A percentile compares a stretch with the other conserved stretches of the same genome.
Evolutionary conservation across 176 grass and related monocot species (phyloP).

Genomic region (Hyparrhenia diplandra): DNA sequence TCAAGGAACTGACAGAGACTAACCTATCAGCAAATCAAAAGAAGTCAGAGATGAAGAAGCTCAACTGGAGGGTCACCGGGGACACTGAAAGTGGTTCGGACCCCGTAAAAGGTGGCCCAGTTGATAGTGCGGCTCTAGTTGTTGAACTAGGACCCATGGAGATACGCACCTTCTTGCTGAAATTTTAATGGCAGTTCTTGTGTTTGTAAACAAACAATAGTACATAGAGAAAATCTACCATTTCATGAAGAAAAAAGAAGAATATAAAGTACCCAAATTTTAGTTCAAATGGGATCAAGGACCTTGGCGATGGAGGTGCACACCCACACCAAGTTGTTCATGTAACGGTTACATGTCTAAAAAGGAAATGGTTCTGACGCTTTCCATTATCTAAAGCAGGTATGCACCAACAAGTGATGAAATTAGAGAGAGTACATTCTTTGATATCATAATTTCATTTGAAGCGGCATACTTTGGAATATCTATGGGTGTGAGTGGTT

Average conservation of each 20-base stretch:
- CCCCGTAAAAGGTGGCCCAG: conserved; percentile 49
- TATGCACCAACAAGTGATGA: neutral
- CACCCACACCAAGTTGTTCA: neutral
- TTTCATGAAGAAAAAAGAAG: neutral
- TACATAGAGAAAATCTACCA: neutral
- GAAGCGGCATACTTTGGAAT: too few species aligned
- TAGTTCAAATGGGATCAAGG: neutral
- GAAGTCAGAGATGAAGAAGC: conserved; percentile 77
- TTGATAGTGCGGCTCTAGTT: conserved; percentile 46
- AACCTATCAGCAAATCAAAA: conserved; percentile 79
- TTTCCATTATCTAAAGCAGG: neutral
- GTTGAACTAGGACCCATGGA: conserved; percentile 92
- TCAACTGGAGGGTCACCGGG: conserved; percentile 53
- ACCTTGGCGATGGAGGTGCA: neutral
- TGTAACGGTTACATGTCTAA: neutral
- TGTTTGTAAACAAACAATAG: neutral
- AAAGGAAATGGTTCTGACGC: neutral
- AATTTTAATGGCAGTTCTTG: conserved; percentile 33
- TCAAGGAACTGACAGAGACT: conserved; percentile 66
- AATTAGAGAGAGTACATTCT: neutral
- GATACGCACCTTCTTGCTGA: conserved; percentile 79
- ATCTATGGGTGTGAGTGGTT: too few species aligned
- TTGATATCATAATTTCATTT: too few species aligned
- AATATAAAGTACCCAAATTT: neutral
- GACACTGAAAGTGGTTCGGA: conserved; percentile 15